Conservation (phyloP, 495 filamentous ascomycete species). For the Sporormia fimetaria region DNA sequence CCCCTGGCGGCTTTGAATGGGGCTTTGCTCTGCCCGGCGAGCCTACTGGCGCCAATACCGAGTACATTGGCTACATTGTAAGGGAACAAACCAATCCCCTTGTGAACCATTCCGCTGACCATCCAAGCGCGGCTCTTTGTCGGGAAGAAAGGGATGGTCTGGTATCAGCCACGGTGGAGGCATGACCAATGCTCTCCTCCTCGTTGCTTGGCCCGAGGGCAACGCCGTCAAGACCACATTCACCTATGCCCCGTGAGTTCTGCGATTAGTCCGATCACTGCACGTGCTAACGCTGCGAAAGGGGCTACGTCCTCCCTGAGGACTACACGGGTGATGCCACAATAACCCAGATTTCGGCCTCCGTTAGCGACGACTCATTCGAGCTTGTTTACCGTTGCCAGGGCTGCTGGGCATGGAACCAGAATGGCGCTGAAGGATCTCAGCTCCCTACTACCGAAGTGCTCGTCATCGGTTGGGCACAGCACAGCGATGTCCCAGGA, state of each 20-base stretch:
- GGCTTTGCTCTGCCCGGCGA: constrained; percentile 44
- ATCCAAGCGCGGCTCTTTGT: constrained; percentile 5
- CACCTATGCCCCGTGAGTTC: constrained; percentile 37
- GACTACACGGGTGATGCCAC: constrained; percentile 49
- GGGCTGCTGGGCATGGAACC: constrained; percentile 49
- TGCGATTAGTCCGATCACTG: not conserved
- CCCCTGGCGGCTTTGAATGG: constrained; percentile 38
- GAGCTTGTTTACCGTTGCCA: constrained; percentile 52
- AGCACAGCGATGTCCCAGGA: constrained; percentile 12
- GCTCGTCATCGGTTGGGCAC: constrained; percentile 25
- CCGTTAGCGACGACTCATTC: constrained; percentile 42
- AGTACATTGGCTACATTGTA: constrained; percentile 46
- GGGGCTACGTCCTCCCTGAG: constrained; percentile 45
- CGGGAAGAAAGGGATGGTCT: constrained; percentile 41
- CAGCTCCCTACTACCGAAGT: constrained; percentile 25
- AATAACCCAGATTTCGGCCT: constrained; percentile 45
- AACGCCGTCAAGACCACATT: constrained; percentile 44
- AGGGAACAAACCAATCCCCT: constrained; percentile 5
- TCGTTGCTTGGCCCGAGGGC: constrained; percentile 46
- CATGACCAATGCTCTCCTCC: constrained; percentile 48
- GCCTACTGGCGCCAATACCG: constrained; percentile 41
- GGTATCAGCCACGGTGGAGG: constrained; percentile 45
- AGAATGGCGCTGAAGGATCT: constrained; percentile 37
- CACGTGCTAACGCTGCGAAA: constrained; percentile 12
- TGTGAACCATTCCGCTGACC: constrained; percentile 3